Evolutionary conservation across 2,329 filamentous ascomycete genomes (phyloP), one percentile per base, ranked within the genome.

Genomic region (Xylaria sp.): DNA sequence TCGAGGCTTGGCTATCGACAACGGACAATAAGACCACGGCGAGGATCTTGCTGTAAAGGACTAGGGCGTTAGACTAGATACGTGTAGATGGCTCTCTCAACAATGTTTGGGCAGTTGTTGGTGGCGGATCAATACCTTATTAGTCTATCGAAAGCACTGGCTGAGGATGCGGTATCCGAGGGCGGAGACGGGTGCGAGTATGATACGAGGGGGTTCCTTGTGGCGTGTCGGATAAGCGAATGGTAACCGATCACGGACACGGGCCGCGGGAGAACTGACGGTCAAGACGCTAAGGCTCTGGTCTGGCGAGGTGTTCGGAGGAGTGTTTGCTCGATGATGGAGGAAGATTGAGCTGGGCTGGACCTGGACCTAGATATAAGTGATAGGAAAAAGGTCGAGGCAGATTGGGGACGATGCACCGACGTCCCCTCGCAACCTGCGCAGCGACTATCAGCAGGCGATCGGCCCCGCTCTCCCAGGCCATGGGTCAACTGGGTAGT

Each of bases 391-490:
- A 13, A 7, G 13, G 31, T 7, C 31, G 31, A 35, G 31, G 31
- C 13, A 35, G 31, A n/a, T n/a, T n/a, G 37, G 44, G 37, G 33
- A 43, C 29, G 19, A 40, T 55, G 21, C 21, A 44, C 29, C 21
- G 38, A n/a, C n/a, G n/a, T n/a, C n/a, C n/a, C n/a, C n/a, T n/a
- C n/a, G n/a, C n/a, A n/a, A n/a, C n/a, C n/a, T n/a, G n/a, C n/a
- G n/a, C n/a, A n/a, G n/a, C n/a, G n/a, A n/a, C 38, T 25, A 57
- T 61, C 52, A 48, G 46, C 58, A 60, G 51, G 35, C 40, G 41
- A 54, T 29, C 38, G 21, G 38, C 59, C 35, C 40, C 53, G 29
- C 53, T 35, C 40, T 13, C 33, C 29, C 15, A 21, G 25, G 44
- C 35, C 44, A 21, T 58, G 38, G n/a, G n/a, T n/a, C n/a, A n/a